phyloP scores from a whole-genome alignment of 1,284 basidiomycete species.

The Prillingera fragicola region DNA sequence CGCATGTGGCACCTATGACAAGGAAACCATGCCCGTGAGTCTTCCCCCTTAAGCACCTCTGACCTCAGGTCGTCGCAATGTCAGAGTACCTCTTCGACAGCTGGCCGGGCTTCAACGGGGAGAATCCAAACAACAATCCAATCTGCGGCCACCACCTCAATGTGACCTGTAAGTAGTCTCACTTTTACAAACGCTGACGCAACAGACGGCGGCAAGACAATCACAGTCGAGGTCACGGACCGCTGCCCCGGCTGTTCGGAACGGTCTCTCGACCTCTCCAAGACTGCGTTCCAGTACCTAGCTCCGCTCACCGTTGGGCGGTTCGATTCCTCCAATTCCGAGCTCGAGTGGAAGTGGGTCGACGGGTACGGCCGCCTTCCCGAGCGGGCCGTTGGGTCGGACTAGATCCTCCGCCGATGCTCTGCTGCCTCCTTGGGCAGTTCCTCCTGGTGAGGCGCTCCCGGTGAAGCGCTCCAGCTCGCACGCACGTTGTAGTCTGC shows the following conservation, averaged over 20 bases:
- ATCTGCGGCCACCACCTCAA: constrained; percentile 50
- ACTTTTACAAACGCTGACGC: not conserved
- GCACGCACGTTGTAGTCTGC: too few relatives aligned
- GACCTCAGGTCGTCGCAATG: constrained; percentile 48
- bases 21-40: constrained; percentile 17
- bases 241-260: constrained; percentile 49
- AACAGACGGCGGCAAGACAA: constrained; percentile 45
- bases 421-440: too few relatives aligned
- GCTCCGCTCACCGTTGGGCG: constrained; percentile 35
- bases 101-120: constrained; percentile 48
- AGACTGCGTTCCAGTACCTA: constrained; percentile 48
- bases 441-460: too few relatives aligned
- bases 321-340: constrained; percentile 24
- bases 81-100: constrained; percentile 47
- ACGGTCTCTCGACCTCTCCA: constrained; percentile 50
- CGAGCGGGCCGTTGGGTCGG: constrained; percentile 14
- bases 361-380: constrained; percentile 18
- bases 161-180: constrained; percentile 46
- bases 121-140: constrained; percentile 52
- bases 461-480: too few relatives aligned
- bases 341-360: constrained; percentile 36
- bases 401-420: too few relatives aligned
- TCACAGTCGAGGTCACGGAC: constrained; percentile 50
- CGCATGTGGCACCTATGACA: constrained; percentile 35
- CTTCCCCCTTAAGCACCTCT: not conserved